Conservation (phyloP, 371 early-diverging fungal genomes). For the Mortierella sp. region DNA sequence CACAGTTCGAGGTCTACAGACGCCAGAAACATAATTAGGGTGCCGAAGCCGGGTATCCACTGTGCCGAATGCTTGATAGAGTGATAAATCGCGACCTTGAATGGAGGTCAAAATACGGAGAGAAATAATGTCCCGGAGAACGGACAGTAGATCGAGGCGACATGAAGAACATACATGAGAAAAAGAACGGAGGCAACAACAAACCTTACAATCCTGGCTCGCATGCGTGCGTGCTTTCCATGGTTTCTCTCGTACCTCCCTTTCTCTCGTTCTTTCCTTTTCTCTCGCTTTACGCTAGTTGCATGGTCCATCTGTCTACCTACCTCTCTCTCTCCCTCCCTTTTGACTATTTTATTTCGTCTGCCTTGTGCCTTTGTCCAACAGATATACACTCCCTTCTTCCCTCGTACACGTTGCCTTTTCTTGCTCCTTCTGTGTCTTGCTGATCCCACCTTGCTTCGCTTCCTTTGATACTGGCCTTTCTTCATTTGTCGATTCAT, state of each 20-base stretch:
- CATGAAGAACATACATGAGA: neutral
- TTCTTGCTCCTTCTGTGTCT: neutral
- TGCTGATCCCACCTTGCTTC: too few relatives aligned
- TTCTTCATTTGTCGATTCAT: neutral
- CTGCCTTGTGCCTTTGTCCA: neutral
- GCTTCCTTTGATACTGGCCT: too few relatives aligned
- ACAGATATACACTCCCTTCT: neutral
- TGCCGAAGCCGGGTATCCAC: too few relatives aligned
- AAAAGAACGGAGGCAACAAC: too few relatives aligned
- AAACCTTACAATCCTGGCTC: too few relatives aligned
- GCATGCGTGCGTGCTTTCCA: too few relatives aligned
- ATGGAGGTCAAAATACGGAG: neutral
- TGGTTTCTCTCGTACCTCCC: too few relatives aligned
- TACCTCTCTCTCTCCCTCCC: slow-evolving; percentile 1
- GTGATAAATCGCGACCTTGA: neutral
- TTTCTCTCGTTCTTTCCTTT: neutral
- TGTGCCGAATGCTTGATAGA: too few relatives aligned
- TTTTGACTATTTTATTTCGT: neutral
- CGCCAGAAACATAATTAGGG: too few relatives aligned
- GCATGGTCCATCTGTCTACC: slow-evolving; percentile 3
- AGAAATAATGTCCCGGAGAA: neutral
- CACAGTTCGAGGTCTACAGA: too few relatives aligned
- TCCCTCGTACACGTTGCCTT: slow-evolving; percentile 2
- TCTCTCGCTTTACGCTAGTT: too few relatives aligned
- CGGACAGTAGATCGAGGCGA: too few relatives aligned